Base-by-base conservation (phyloP, 257 asterid genomes). In the Rehmannia glutinosa region DNA sequence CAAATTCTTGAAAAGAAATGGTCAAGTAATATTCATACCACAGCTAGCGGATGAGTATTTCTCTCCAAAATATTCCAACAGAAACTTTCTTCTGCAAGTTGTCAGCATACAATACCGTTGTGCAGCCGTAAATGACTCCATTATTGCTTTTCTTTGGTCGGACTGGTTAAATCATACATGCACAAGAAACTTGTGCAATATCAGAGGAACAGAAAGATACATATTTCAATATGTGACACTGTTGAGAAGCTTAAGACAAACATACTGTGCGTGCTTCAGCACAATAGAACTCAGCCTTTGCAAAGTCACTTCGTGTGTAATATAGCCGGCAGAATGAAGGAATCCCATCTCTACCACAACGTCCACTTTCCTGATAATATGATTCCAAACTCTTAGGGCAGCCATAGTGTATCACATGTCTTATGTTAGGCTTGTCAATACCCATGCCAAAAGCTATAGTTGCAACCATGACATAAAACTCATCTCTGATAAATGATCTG, bases 381-480 rank as follows among this genome's bases (percentile, higher is more conserved):
- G 98, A 90, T 72, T 92, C 98, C 82, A 92, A 84, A 73, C 97
- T 92, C 87, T 92, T 92, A 54, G 98, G 98, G 82, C 97, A 92
- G 67, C 98, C 98, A 69, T 86, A 90, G 66, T 92, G 98, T 73
- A 90, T 87, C 72, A 90, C 96, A 65, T 90, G 79, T 73, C 97
- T 87, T 70, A 92, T 77, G 71, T 92, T 87, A 63, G 98, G 97
- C 77, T 92, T 92, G 81, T 92, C 97, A 52, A 92, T 92, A 28
- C 98, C 98, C 98, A 92, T 92, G 76, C 98, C 98, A 73, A 92
- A 92, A 68, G 98, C 97, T 77, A 92, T 72, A 75, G 98, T 92
- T 69, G 97, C 97, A 66, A 90, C 88, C 97, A 92, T 92, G 68
- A 87, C 96, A 82, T 82, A 84, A 77, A 87, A 81, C 71, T 92